Percentiles rank a stretch among this genome's conserved stretches.
Evolutionary conservation across 2,329 filamentous ascomycete species (phyloP).

Genomic region (Colletotrichum lentis): DNA sequence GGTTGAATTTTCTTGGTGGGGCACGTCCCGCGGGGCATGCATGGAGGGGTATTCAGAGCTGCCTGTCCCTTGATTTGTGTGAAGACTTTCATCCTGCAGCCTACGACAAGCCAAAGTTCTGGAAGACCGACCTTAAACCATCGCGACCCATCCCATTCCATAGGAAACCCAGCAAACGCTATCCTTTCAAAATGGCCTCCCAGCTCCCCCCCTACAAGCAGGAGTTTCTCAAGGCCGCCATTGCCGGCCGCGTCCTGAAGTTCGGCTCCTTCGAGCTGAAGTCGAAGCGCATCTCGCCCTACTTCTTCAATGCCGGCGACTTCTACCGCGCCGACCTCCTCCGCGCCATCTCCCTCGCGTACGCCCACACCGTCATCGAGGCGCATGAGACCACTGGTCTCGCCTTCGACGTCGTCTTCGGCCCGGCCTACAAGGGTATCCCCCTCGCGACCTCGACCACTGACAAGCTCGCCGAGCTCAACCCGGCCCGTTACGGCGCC

Average conservation of each 20-base stretch:
- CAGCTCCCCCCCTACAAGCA: slow-evolving; percentile 72
- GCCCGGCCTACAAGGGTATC: slow-evolving; percentile 96
- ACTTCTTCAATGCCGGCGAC: slow-evolving; percentile 96
- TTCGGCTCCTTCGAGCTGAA: slow-evolving; percentile 91
- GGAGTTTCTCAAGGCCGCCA: slow-evolving; percentile 74
- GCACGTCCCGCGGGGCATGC: slow-evolving; percentile 33
- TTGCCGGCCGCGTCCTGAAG: slow-evolving; percentile 74
- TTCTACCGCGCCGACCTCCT: slow-evolving; percentile 86
- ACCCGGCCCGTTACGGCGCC: slow-evolving; percentile 69
- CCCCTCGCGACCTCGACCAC: slow-evolving; percentile 82
- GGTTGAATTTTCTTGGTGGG: slow-evolving; percentile 22
- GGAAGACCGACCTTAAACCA: slow-evolving; percentile 12
- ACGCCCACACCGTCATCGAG: slow-evolving; percentile 71
- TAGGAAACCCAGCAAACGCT: background rate
- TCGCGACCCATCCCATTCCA: background rate
- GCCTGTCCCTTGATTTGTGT: background rate
- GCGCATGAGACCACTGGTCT: slow-evolving; percentile 53
- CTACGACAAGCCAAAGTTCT: slow-evolving; percentile 24
- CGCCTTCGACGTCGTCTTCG: slow-evolving; percentile 87
- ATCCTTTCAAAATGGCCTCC: slow-evolving; percentile 48
- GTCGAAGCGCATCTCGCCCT: slow-evolving; percentile 88
- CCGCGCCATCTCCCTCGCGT: slow-evolving; percentile 80
- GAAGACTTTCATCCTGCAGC: slow-evolving; percentile 26
- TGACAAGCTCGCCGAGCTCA: slow-evolving; percentile 76
- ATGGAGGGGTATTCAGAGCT: slow-evolving; percentile 28